Base-by-base conservation (phyloP, 352 stramenopile genomes). In the Blastocystis sp. region DNA sequence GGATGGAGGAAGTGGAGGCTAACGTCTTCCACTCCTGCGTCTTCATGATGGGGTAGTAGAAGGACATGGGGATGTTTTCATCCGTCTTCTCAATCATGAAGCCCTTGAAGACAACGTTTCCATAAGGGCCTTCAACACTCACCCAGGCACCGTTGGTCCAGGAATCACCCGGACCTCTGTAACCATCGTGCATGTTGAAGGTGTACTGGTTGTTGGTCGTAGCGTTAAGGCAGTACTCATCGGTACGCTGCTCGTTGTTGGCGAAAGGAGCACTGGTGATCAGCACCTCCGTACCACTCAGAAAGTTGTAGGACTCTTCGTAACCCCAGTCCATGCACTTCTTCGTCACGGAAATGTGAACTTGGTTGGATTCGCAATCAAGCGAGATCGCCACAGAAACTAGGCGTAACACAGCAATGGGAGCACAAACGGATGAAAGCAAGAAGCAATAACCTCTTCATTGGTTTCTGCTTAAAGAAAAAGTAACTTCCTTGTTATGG, bases 301-400 rank as follows among this genome's bases (percentile, higher is more conserved):
- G 40, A 19, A 81, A 45, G 4, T 81, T 65, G 56, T 64, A 81
- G 21, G 70, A 81, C 56, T 81, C 70, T 38, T 81, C 70, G 4
- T 40, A 3, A n/a, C 40, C 70, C 41, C 48, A 79, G 7, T 0
- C 7, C 0, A 10, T 43, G 3, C 40, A 79, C 56, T 60, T 79
- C 69, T 79, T 79, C 4, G 21, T 48, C 41, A 79, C 41, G 10
- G n/a, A 38, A 2, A 79, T 64, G 60, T 79, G 62, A 7, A 43
- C 45, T 19, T 84, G 23, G 38, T 43, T n/a, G 28, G 52, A 53
- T 9, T 41, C 17, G 28, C 74, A 84, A 52, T 14, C 11, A 34
- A 76, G 21, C 19, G 66, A 21, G 52, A 14, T 52, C n/a, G 19
- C 3, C 3, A 48, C 66, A n/a, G 9, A 40, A 34, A 76, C 19